A percentile compares a stretch with the other conserved stretches of the same genome.
Evolutionary conservation across 345 rosid genomes (phyloP).

Genomic region (Lepidium sativum): DNA sequence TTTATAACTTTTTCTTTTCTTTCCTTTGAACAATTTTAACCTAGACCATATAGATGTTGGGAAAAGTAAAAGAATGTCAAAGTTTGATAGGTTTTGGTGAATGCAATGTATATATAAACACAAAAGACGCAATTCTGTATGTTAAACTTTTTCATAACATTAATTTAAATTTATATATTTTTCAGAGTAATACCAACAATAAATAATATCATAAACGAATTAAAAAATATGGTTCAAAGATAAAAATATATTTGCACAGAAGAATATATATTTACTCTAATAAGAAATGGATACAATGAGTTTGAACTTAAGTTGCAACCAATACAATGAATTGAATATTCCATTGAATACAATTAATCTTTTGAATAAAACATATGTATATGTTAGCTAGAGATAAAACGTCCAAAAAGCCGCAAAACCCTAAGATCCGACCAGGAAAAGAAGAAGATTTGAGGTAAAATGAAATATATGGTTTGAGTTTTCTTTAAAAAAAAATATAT

Average conservation of each 20-base stretch:
- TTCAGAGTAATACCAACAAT: too few relatives aligned
- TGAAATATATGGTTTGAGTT: not conserved
- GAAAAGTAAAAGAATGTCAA: conserved; percentile 9
- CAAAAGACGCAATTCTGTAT: not conserved
- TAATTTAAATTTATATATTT: not conserved
- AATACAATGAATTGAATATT: not conserved
- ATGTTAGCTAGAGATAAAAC: not conserved
- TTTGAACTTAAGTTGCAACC: not conserved
- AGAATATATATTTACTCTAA: not conserved
- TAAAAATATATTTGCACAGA: not conserved
- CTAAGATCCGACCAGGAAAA: not conserved
- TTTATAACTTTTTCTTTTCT: too few relatives aligned
- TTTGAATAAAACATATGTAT: not conserved
- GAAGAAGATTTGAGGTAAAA: not conserved
- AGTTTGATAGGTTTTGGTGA: not conserved
- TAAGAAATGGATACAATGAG: not conserved
- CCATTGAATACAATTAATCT: not conserved
- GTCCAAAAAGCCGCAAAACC: not conserved
- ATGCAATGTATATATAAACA: not conserved
- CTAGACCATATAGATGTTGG: not conserved
- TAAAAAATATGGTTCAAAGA: too few relatives aligned
- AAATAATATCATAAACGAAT: too few relatives aligned
- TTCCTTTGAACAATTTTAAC: not conserved
- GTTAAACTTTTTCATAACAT: not conserved
- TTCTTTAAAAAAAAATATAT: not conserved